Conservation (phyloP, 352 stramenopile species). For the Paralagenidium karlingii region DNA sequence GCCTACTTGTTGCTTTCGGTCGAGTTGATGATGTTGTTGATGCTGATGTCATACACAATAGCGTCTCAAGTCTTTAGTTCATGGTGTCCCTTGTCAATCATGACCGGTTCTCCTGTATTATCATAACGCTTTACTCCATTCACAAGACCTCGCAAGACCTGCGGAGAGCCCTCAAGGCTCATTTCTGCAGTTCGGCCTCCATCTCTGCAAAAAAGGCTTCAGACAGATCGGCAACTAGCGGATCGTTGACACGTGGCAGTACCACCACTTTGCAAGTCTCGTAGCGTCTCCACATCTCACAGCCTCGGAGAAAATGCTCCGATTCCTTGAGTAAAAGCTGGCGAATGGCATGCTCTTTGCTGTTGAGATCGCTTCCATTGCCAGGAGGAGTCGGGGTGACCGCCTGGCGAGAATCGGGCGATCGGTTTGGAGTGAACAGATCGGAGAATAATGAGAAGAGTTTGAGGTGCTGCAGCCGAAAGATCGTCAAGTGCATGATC, state of each 20-base stretch:
- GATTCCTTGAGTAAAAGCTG: slow-evolving; percentile 72
- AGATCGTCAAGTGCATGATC: slow-evolving; percentile 69
- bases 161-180: too few relatives aligned
- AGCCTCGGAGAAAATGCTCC: slow-evolving; percentile 73
- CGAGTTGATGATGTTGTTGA: too few relatives aligned
- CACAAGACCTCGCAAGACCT: too few relatives aligned
- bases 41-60: too few relatives aligned
- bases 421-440: slow-evolving; percentile 59
- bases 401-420: slow-evolving; percentile 56
- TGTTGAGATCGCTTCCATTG: slow-evolving; percentile 25
- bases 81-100: too few relatives aligned
- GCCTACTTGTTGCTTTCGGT: too few relatives aligned
- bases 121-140: too few relatives aligned
- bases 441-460: slow-evolving; percentile 72
- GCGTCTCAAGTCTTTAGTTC: too few relatives aligned
- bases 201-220: slow-evolving; percentile 63
- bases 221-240: slow-evolving; percentile 40
- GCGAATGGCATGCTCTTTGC: slow-evolving; percentile 49
- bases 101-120: too few relatives aligned
- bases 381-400: slow-evolving; percentile 51
- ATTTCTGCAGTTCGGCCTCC: slow-evolving; percentile 24
- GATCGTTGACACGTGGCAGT: slow-evolving; percentile 63
- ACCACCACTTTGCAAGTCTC: slow-evolving; percentile 55
- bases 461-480: slow-evolving; percentile 71
- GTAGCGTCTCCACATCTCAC: slow-evolving; percentile 81